These are phyloP conservation scores for Poronia punctata DNA, from an alignment of 495 filamentous ascomycete species.

Conservation along the genomic window DNA sequence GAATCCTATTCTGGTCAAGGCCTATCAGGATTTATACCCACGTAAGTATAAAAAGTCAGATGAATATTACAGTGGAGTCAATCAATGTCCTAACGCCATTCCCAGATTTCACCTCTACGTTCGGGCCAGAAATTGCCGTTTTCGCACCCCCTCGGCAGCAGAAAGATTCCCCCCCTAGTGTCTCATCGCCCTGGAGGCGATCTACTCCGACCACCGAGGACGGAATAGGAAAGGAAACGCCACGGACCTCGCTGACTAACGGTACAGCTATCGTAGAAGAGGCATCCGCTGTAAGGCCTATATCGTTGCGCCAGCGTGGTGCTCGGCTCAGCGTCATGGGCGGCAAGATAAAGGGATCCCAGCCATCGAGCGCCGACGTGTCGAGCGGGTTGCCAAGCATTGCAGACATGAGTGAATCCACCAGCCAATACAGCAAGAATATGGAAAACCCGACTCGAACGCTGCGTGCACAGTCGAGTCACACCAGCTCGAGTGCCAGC, in stretches of 20 bases:
- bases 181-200: conserved; percentile 37
- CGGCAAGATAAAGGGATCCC: conserved; percentile 33
- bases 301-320: conserved; percentile 37
- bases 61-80: too few species aligned
- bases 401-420: conserved; percentile 23
- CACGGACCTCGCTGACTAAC: conserved; percentile 15
- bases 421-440: conserved; percentile 22
- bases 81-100: conserved; percentile 15
- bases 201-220: conserved; percentile 26
- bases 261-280: conserved; percentile 33
- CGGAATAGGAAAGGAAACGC: conserved; percentile 16
- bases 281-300: conserved; percentile 29
- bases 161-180: conserved; percentile 23
- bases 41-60: conserved; percentile 42
- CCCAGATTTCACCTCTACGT: conserved; percentile 28
- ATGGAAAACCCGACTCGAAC: conserved; percentile 19
- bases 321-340: conserved; percentile 43
- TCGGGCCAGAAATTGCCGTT: conserved; percentile 52
- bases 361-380: conserved; percentile 16
- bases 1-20: conserved; percentile 37
- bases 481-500: conserved; percentile 16
- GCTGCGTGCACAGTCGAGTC: conserved; percentile 20
- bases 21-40: conserved; percentile 40
- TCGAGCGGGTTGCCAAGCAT: conserved; percentile 18
- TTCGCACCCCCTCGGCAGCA: conserved; percentile 38